Evolutionary conservation across 768 basidiomycete genomes (phyloP).

Genomic region (Suillus plorans): DNA sequence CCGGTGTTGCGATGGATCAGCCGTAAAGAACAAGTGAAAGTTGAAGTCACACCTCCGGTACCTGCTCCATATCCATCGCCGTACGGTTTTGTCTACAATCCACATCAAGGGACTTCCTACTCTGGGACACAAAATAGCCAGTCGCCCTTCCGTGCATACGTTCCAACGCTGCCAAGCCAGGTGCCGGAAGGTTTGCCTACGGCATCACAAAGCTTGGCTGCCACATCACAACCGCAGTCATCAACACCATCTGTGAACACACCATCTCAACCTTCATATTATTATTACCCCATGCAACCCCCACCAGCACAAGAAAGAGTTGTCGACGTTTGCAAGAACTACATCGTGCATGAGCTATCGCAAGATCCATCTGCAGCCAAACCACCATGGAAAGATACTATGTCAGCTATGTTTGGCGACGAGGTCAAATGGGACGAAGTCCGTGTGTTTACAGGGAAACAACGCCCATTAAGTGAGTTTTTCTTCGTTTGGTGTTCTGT

Average conservation of each 20-base stretch:
- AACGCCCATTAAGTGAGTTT: conserved; percentile 59
- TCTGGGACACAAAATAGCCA: conserved; percentile 13
- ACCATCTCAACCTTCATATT: conserved; percentile 1
- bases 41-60: conserved; percentile 31
- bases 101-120: conserved; percentile 16
- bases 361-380: conserved; percentile 47
- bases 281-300: conserved; percentile 2
- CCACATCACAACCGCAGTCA: neutral
- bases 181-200: neutral
- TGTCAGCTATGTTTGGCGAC: conserved; percentile 82
- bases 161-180: conserved; percentile 9
- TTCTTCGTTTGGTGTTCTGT: neutral
- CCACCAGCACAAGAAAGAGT: conserved; percentile 30
- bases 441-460: conserved; percentile 61
- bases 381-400: conserved; percentile 69
- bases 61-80: conserved; percentile 20
- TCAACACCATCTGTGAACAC: conserved; percentile 6
- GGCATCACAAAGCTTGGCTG: neutral
- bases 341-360: conserved; percentile 63
- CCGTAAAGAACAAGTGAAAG: conserved; percentile 55
- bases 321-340: conserved; percentile 64
- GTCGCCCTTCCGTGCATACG: conserved; percentile 28
- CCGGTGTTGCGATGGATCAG: conserved; percentile 75
- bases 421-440: conserved; percentile 80
- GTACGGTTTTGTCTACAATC: conserved; percentile 22